Evolutionary conservation across 139 green algal species (phyloP).

Genomic region (Picocystis salinarum): DNA sequence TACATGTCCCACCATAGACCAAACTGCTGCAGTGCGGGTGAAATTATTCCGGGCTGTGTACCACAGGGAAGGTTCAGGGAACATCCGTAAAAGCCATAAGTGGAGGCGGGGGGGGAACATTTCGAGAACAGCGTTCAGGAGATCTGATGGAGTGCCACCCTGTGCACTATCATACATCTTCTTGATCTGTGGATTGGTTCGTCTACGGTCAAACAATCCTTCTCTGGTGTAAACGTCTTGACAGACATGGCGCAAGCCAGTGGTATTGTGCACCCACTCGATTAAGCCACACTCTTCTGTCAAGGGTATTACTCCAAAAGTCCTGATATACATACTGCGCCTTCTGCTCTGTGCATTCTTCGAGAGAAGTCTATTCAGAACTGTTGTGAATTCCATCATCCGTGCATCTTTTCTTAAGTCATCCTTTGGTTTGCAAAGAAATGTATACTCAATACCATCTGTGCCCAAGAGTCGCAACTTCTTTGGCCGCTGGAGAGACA

Average conservation of each 20-base stretch:
- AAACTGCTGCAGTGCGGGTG: constrained; percentile 51
- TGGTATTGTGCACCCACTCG: constrained; percentile 15
- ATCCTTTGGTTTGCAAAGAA: constrained; percentile 87
- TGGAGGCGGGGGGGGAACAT: constrained; percentile 66
- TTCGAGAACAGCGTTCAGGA: constrained; percentile 37
- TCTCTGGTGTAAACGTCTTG: constrained; percentile 38
- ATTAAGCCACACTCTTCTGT: constrained; percentile 84
- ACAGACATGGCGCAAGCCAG: constrained; percentile 32
- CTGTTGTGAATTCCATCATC: constrained; percentile 79
- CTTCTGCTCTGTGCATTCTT: constrained; percentile 30
- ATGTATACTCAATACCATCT: constrained; percentile 66
- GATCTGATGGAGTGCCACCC: constrained; percentile 6
- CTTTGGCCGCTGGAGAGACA: constrained; percentile 72
- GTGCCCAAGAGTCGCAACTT: constrained; percentile 44
- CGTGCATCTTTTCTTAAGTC: constrained; percentile 33
- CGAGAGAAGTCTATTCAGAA: constrained; percentile 44
- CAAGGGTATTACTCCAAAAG: constrained; percentile 71
- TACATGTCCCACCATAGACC: constrained; percentile 39
- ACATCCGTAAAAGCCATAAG: constrained; percentile 50
- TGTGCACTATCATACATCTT: constrained; percentile 31
- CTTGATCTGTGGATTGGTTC: constrained; percentile 26
- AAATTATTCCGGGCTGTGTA: constrained; percentile 51
- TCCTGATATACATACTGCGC: constrained; percentile 57
- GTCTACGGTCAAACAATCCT: constrained; percentile 15
- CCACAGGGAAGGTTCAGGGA: constrained; percentile 67